Evolutionary conservation across 148 eudicot genomes (phyloP), one percentile per base, ranked within the genome.

Genomic region (Heliamphora exappendiculata): DNA sequence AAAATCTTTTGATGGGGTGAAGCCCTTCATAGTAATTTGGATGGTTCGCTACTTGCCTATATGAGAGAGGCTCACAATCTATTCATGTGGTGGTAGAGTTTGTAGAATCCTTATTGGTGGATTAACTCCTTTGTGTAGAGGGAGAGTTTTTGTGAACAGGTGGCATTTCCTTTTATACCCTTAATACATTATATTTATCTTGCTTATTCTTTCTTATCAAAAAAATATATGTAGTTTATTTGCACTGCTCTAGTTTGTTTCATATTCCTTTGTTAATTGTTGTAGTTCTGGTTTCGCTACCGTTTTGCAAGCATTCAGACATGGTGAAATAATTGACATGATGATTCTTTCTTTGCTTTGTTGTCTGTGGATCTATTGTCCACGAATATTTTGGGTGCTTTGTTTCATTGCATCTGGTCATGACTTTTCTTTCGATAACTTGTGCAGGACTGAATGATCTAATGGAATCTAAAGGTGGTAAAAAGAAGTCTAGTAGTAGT

Each of bases 401-500:
- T 19, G 22, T 31, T 9, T 19, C 59, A 7, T 24, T 37, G 49
- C 33, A 44, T 31, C 22, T 37, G n/a, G n/a, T 55, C 4, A 12
- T 12, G 17, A n/a, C 26, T 57, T 73, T 54, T 9, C n/a, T 73
- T 65, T 50, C 68, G n/a, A 60, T 75, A 28, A 3, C 14, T 50
- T 64, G 33, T 70, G 29, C 81, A 74, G 12, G 81, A 82, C 58
- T 87, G 88, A 79, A 89, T 93, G 98, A 78, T 78, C 86, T 86
- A 82, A 93, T 93, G 96, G 96, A 88, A 82, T 55, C 88, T 5
- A 87, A 89, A 83, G 87, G 89, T 81, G 93, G 91, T 41, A 84
- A 87, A 51, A 85, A 84, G 85, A 89, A 90, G 88, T 91, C 93
- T 51, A 87, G 90, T 34, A 88, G 92, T 34, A 88, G 92, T 85